Evolutionary conservation across 1,284 basidiomycete genomes (phyloP).

Genomic region (Heimioporus punctisporus): DNA sequence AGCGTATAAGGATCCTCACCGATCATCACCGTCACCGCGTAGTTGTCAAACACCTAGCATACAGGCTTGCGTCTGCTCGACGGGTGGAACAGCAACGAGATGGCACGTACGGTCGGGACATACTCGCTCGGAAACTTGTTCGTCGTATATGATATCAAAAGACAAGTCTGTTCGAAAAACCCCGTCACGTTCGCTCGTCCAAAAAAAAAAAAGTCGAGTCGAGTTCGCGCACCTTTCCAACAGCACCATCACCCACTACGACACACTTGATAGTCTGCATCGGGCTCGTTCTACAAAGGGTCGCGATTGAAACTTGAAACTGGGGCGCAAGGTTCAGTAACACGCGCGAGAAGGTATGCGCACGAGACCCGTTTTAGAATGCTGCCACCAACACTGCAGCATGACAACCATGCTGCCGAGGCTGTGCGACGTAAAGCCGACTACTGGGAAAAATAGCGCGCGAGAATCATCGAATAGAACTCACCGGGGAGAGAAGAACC

Average conservation of each 20-base stretch:
- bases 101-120: constrained; percentile 90
- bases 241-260: constrained; percentile 99
- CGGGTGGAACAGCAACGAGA: background rate
- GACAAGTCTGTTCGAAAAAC: constrained; percentile 86
- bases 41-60: constrained; percentile 92
- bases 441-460: constrained; percentile 8
- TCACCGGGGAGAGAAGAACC: constrained; percentile 16
- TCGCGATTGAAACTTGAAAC: no score
- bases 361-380: constrained; percentile 24
- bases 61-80: constrained; percentile 22
- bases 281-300: no score
- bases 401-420: constrained; percentile 32
- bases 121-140: constrained; percentile 99
- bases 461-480: constrained; percentile 3
- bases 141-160: constrained; percentile 99
- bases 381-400: constrained; percentile 20
- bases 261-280: constrained; percentile 99
- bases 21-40: constrained; percentile 99
- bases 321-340: no score
- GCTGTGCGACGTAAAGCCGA: constrained; percentile 22
- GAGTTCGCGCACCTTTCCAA: constrained; percentile 94
- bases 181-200: constrained; percentile 12
- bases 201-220: background rate
- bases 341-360: no score
- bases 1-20: constrained; percentile 99